A percentile compares a stretch with the other conserved stretches of the same genome.
Conservation (phyloP, 164 flowering plant genomes). For the Cinnamomum micranthum region DNA sequence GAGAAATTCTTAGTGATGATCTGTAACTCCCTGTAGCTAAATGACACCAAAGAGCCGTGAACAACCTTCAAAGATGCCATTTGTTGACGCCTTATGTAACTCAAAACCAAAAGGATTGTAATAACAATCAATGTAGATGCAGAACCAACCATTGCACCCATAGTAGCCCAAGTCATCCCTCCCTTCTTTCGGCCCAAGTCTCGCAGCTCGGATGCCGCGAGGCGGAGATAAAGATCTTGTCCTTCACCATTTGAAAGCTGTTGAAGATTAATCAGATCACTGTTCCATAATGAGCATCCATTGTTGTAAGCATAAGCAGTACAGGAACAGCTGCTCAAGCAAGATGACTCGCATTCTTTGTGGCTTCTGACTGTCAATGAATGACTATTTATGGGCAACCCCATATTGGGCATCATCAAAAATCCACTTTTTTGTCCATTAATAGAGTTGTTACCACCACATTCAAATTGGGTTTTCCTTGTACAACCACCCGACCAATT, state of each 20-base stretch:
- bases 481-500: constrained; percentile 10
- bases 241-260: constrained; percentile 13
- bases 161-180: constrained; percentile 13
- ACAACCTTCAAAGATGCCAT: not conserved
- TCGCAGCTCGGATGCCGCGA: not conserved
- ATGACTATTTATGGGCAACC: not conserved
- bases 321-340: constrained; percentile 16
- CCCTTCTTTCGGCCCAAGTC: not conserved
- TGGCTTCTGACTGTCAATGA: not conserved
- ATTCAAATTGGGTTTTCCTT: not conserved
- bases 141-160: constrained; percentile 16
- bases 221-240: not conserved
- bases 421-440: not conserved
- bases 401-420: not conserved
- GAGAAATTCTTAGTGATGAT: constrained; percentile 45
- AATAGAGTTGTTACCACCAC: not conserved
- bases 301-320: constrained; percentile 13
- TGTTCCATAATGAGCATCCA: constrained; percentile 20
- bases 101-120: constrained; percentile 9
- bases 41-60: constrained; percentile 35
- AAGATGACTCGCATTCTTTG: constrained; percentile 10
- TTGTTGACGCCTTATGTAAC: constrained; percentile 6
- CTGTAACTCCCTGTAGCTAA: constrained; percentile 34
- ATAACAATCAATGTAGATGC: constrained; percentile 7
- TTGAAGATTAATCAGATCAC: constrained; percentile 5